These are phyloP conservation scores for Citrus cavaleriei DNA, from an alignment of 345 rosid genomes.

Conservation along the genomic window DNA sequence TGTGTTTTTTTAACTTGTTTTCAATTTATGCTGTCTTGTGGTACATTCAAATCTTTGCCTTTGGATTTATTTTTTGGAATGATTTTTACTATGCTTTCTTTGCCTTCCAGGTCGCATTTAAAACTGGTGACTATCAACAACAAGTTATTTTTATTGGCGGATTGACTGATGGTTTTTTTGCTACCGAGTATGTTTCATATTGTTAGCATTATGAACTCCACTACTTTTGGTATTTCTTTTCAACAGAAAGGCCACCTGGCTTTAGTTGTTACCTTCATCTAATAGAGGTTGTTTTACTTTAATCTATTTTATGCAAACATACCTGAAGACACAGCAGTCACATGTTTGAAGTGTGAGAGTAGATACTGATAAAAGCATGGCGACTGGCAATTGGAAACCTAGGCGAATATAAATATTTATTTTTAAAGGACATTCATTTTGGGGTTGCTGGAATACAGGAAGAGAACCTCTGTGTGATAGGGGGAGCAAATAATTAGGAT, in stretches of 20 bases:
- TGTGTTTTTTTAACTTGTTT: background rate
- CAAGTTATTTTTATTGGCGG: conserved; percentile 91
- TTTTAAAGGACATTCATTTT: background rate
- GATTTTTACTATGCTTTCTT: conserved; percentile 4
- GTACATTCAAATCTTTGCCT: background rate
- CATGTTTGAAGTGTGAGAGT: background rate
- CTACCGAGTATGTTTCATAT: conserved; percentile 68
- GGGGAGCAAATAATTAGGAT: background rate
- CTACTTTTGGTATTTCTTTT: background rate
- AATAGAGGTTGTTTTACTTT: background rate
- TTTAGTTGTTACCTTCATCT: conserved; percentile 1
- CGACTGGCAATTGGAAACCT: background rate
- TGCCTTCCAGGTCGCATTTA: conserved; percentile 78
- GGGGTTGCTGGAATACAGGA: background rate
- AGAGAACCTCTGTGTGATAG: background rate
- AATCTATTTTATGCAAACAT: background rate
- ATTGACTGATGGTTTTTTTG: conserved; percentile 81
- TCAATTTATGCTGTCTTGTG: background rate
- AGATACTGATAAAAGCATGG: background rate
- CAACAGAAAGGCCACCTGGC: background rate
- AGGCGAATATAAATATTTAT: background rate
- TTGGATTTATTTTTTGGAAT: background rate
- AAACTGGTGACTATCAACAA: conserved; percentile 85
- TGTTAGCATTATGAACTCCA: background rate
- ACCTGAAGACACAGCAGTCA: background rate